Conservation (phyloP, 768 basidiomycete species). For the Exsudoporus frostii region DNA sequence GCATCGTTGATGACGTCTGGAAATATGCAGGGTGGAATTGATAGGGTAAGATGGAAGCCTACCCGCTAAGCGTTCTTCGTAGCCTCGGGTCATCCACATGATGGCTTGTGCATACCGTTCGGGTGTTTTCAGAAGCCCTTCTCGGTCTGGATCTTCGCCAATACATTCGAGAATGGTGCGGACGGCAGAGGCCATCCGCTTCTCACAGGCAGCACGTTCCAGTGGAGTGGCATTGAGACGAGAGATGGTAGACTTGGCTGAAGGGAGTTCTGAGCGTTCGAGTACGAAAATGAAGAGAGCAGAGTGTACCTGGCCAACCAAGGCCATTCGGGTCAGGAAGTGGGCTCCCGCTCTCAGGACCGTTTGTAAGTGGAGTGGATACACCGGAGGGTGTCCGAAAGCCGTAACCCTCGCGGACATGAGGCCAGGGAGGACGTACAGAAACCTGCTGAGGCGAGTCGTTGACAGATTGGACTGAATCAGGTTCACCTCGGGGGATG, state of each 20-base stretch:
- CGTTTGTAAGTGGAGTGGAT: constrained; percentile 52
- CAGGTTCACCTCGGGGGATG: constrained; percentile 5
- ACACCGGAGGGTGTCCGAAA: constrained; percentile 70
- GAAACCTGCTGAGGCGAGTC: constrained; percentile 15
- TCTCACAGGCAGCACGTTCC: constrained; percentile 69
- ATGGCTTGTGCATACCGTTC: constrained; percentile 95
- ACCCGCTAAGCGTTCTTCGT: constrained; percentile 94
- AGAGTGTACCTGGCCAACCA: constrained; percentile 82
- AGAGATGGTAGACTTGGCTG: constrained; percentile 87
- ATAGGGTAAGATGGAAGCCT: constrained; percentile 17
- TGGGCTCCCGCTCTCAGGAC: constrained; percentile 29
- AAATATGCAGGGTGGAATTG: constrained; percentile 11
- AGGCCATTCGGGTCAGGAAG: constrained; percentile 65
- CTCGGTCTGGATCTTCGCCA: constrained; percentile 95
- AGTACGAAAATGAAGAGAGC: constrained; percentile 3
- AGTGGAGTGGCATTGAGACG: constrained; percentile 77
- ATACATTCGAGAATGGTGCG: constrained; percentile 94
- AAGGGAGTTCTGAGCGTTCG: constrained; percentile 11
- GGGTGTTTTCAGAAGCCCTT: constrained; percentile 88
- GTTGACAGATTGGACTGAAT: not conserved
- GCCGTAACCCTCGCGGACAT: constrained; percentile 74
- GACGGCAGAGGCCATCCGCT: constrained; percentile 78
- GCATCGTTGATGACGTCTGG: constrained; percentile 98
- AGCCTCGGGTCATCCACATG: constrained; percentile 99
- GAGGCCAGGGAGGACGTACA: constrained; percentile 29